A percentile compares a stretch with the other conserved stretches of the same genome.
phyloP scores from a whole-genome alignment of 2,329 filamentous ascomycete genomes.

The Sclerotinia glacialis region DNA sequence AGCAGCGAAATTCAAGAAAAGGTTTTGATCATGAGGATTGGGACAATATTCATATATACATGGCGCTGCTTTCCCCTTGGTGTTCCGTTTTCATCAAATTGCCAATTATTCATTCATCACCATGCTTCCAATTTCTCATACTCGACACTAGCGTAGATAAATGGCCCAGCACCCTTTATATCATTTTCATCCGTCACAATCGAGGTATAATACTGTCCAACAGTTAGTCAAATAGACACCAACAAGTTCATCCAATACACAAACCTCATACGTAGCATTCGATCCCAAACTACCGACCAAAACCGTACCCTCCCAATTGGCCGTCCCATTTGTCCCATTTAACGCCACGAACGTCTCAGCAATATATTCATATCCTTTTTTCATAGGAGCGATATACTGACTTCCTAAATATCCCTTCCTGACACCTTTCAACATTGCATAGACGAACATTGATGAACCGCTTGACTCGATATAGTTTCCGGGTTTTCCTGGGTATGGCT shows the following conservation, averaged over 20 bases:
- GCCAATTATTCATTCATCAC: neutral
- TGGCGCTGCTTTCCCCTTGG: too few species aligned
- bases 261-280: constrained; percentile 31
- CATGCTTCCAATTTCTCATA: constrained; percentile 22
- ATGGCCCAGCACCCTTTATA: constrained; percentile 33
- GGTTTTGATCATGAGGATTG: too few species aligned
- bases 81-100: too few species aligned
- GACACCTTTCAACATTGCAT: constrained; percentile 15
- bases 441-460: constrained; percentile 10
- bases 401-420: constrained; percentile 16
- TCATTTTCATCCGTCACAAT: constrained; percentile 29
- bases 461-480: constrained; percentile 20
- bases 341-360: constrained; percentile 27
- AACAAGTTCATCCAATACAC: neutral
- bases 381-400: constrained; percentile 25
- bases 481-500: constrained; percentile 14
- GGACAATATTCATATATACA: too few species aligned
- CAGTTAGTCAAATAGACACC: constrained; percentile 1
- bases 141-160: constrained; percentile 32
- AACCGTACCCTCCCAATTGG: constrained; percentile 34
- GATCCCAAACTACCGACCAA: constrained; percentile 30
- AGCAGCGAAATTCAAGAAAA: too few species aligned
- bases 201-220: constrained; percentile 30
- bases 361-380: constrained; percentile 30
- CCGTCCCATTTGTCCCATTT: constrained; percentile 23